Base-by-base conservation (phyloP, 176 grass and related monocot species). In the Saccharum spontaneum region DNA sequence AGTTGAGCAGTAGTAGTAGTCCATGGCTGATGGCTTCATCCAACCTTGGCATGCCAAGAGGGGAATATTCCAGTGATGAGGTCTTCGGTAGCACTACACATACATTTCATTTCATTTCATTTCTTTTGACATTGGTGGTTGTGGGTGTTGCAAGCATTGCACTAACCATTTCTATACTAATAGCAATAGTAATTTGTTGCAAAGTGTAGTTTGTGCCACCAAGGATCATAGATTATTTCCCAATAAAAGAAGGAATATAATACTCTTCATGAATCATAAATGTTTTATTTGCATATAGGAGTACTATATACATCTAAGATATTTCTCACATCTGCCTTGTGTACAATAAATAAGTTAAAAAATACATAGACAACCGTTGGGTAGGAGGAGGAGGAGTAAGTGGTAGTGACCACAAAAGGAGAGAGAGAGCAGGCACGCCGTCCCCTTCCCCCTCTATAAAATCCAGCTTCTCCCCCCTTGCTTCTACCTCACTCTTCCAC, bases 361-460 rank as follows among this genome's bases (percentile, higher is more conserved):
- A 48, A 20, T 69, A 23, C 22, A 69, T 52, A 49, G 59, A 65
- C 71, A 83, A 73, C 84, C 44, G 84, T 83, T 72, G 73, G 44
- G 68, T 34, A 49, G 79, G 10, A 79, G 84, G 6, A 26, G n/a
- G 0, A 28, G 23, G 44, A 82, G 28, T 67, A 48, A 45, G 44
- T 45, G 37, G 69, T 57, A 17, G 44, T 55, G 75, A 80, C 67
- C 88, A 81, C 80, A 68, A 8, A 67, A 81, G 24, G 23, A 55
- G 57, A 81, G 45, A 57, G 82, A 81, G 45, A 57, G 82, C 83
- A 80, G 74, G 59, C 77, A 66, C 75, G 77, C 81, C 76, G 79
- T 67, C 55, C 57, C 38, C 82, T 23, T 69, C 62, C 39, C 66
- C 66, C 4, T 89, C 89, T 95, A 95, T 92, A 95, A 95, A 90